These are phyloP conservation scores for Clathrus columnatus DNA, from an alignment of 768 basidiomycete genomes.

Conservation along the genomic window DNA sequence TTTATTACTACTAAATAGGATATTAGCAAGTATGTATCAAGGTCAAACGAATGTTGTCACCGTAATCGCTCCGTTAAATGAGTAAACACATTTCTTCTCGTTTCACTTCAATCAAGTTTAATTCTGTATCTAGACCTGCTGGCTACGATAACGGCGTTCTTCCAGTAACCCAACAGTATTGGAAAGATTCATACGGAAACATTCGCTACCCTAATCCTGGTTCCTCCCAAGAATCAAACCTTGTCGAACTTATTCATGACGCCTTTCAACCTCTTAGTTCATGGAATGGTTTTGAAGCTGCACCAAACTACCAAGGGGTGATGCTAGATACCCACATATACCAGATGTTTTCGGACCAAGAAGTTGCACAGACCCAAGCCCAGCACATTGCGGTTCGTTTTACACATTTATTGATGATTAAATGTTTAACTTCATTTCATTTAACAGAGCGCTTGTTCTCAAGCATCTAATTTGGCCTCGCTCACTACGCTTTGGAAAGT, in stretches of 20 bases:
- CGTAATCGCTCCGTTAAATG: conserved; percentile 69
- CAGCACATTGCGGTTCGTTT: conserved; percentile 7
- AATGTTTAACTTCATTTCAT: conserved; percentile 3
- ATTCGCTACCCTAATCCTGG: conserved; percentile 51
- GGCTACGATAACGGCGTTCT: conserved; percentile 50
- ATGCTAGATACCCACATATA: conserved; percentile 77
- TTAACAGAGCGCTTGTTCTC: conserved; percentile 39
- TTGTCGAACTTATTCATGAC: conserved; percentile 62
- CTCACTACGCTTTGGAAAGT: conserved; percentile 65
- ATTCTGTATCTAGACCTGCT: conserved; percentile 44
- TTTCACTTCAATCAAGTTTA: neutral
- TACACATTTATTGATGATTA: neutral
- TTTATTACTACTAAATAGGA: neutral
- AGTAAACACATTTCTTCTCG: conserved; percentile 31
- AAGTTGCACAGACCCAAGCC: conserved; percentile 6
- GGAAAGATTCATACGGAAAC: conserved; percentile 67
- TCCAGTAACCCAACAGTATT: conserved; percentile 48
- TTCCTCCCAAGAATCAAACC: conserved; percentile 40
- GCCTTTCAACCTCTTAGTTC: conserved; percentile 69
- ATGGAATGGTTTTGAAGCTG: conserved; percentile 56
- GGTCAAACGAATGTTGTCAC: conserved; percentile 46
- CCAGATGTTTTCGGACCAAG: conserved; percentile 52
- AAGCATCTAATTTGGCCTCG: conserved; percentile 33
- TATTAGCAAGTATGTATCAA: conserved; percentile 44
- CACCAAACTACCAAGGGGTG: conserved; percentile 50